Conservation (phyloP, 768 basidiomycete genomes). For the Russula emetica region DNA sequence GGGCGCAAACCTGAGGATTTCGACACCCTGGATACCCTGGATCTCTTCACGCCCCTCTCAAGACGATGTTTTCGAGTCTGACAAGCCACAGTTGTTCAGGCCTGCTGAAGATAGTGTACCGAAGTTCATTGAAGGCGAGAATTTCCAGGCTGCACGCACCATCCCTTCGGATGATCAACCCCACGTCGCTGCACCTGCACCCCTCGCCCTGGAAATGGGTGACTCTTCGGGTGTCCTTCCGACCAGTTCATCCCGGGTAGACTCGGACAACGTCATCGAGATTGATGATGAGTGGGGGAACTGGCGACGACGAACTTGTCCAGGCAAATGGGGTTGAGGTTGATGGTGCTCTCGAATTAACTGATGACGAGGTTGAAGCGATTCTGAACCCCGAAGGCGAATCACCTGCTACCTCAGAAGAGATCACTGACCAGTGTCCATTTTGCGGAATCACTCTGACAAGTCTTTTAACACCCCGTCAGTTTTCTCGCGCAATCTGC, state of each 20-base stretch:
- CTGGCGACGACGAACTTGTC: slow-evolving; percentile 64
- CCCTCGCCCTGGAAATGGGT: background rate
- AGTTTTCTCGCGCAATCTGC: slow-evolving; percentile 21
- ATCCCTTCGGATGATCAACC: background rate
- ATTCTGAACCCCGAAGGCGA: slow-evolving; percentile 31
- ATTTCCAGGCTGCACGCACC: background rate
- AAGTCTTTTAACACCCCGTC: slow-evolving; percentile 32
- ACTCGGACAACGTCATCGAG: slow-evolving; percentile 4
- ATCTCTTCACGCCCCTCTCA: background rate
- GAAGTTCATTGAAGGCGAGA: background rate
- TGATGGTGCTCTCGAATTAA: slow-evolving; percentile 23
- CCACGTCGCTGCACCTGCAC: background rate
- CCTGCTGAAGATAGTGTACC: background rate
- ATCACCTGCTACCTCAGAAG: background rate
- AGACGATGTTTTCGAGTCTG: slow-evolving; percentile 15
- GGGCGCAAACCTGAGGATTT: background rate
- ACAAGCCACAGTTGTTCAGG: slow-evolving; percentile 16
- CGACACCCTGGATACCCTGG: no score
- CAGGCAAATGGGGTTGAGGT: slow-evolving; percentile 34
- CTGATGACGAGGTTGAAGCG: slow-evolving; percentile 32
- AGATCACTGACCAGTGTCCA: slow-evolving; percentile 31
- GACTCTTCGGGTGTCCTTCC: background rate
- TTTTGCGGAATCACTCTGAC: slow-evolving; percentile 34
- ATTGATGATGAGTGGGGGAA: slow-evolving; percentile 58
- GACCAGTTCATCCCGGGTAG: background rate